Base-by-base conservation (phyloP, 2,329 filamentous ascomycete genomes). In the Sclerotinia borealis region DNA sequence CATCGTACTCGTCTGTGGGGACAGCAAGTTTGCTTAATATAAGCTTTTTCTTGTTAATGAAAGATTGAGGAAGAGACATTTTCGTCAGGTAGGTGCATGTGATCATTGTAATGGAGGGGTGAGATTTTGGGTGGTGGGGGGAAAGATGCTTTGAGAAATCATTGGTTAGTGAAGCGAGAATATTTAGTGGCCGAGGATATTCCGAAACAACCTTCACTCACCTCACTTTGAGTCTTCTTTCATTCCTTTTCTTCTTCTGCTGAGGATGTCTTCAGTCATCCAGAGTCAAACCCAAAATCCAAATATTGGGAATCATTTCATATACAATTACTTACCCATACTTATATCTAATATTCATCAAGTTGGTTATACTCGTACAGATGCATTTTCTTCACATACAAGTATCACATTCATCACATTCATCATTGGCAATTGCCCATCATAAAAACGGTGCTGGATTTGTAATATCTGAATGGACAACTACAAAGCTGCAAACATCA, bases 21-120 rank as follows among this genome's bases (percentile, higher is more conserved):
- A 86, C 80, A 10, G 85, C 79, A 3, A 97, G 85, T 68, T 88
- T 84, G 48, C 81, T 77, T 17, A 97, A 78, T 68, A 96, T 96
- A 65, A 83, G 86, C 59, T 77, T 74, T 76, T 97, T 98, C 73
- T 85, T 89, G 51, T 76, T 72, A 47, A 76, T 56, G 72, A 90
- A 91, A 34, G 72, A 71, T 10, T 64, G 59, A 1, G 71, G 68
- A n/a, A 66, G 65, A 17, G 43, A 51, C 63, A 61, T 49, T 61
- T 39, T 39, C 15, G 17, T 55, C 29, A 11, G 43, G 6, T 34
- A n/a, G 9, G 37, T 39, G 37, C 10, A 22, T 22, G 8, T 34
- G 48, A 19, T 50, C 41, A 59, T 48, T 48, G 55, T 47, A 27
- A 59, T 59, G 55, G 56, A 50, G 41, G 43, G 56, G 43, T 59